phyloP scores from a whole-genome alignment of 148 eudicot species.

The Heliosperma pusillum region DNA sequence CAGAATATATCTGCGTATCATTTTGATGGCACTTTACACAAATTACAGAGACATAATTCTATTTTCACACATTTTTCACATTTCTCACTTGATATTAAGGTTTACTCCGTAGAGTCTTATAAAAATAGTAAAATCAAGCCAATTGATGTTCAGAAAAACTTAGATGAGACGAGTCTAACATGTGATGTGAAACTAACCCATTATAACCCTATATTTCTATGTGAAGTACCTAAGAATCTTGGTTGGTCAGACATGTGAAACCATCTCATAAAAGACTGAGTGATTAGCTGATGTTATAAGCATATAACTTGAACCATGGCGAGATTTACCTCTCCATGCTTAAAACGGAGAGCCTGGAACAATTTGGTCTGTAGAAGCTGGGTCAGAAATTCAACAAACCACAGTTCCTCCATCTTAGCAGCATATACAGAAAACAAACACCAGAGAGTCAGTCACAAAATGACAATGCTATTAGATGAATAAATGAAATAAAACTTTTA shows the following conservation, averaged over 20 bases:
- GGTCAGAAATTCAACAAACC: constrained; percentile 52
- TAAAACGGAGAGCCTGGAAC: constrained; percentile 69
- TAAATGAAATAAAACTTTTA: background rate
- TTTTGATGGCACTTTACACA: background rate
- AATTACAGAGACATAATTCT: background rate
- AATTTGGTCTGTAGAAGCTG: constrained; percentile 74
- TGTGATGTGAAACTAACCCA: too few species aligned
- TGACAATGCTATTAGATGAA: background rate
- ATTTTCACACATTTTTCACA: too few species aligned
- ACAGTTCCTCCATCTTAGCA: constrained; percentile 62
- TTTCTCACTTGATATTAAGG: too few species aligned
- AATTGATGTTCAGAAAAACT: background rate
- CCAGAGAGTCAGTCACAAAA: background rate
- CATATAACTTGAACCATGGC: background rate
- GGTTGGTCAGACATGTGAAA: too few species aligned
- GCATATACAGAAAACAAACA: background rate
- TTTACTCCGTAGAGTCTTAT: too few species aligned
- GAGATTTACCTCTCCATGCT: constrained; percentile 62
- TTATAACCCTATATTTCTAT: too few species aligned
- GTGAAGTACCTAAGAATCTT: too few species aligned
- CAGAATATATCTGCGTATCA: constrained; percentile 56
- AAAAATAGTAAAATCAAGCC: background rate
- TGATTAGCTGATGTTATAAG: background rate
- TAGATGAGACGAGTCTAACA: too few species aligned
- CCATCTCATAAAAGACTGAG: too few species aligned